These are phyloP conservation scores for Pezicula rhizophila DNA, from an alignment of 2,329 filamentous ascomycete genomes.

Conservation along the genomic window DNA sequence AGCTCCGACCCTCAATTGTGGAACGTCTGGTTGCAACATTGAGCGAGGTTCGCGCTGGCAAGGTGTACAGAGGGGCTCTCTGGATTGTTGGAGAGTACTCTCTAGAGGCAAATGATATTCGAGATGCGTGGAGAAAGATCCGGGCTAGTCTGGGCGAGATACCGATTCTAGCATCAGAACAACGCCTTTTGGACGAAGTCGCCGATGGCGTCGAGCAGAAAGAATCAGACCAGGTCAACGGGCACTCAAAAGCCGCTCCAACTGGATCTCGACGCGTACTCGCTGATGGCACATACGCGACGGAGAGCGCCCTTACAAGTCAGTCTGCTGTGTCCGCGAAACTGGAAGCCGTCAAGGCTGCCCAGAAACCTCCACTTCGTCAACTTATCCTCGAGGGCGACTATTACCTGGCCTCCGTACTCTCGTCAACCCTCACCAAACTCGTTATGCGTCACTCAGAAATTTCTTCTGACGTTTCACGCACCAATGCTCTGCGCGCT, in stretches of 20 bases:
- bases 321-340: constrained; percentile 84
- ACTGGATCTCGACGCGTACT: constrained; percentile 86
- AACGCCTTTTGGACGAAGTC: constrained; percentile 81
- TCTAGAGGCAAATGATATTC: constrained; percentile 85
- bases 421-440: constrained; percentile 95
- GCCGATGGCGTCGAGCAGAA: constrained; percentile 61
- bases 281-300: constrained; percentile 95
- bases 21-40: constrained; percentile 84
- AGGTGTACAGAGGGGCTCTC: constrained; percentile 91
- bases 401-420: constrained; percentile 89
- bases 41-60: constrained; percentile 88
- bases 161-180: constrained; percentile 90
- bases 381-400: constrained; percentile 96
- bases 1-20: constrained; percentile 80
- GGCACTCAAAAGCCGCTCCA: constrained; percentile 71
- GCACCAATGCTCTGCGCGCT: constrained; percentile 88
- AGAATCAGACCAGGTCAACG: constrained; percentile 66
- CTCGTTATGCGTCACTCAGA: constrained; percentile 96
- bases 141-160: constrained; percentile 92
- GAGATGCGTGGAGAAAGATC: constrained; percentile 95
- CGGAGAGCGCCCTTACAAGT: constrained; percentile 91
- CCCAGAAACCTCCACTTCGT: constrained; percentile 89
- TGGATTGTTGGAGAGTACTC: constrained; percentile 99
- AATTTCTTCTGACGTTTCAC: constrained; percentile 76
- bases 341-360: constrained; percentile 92